Conservation (phyloP, 176 grass and related monocot species). For the Hyparrhenia diplandra region DNA sequence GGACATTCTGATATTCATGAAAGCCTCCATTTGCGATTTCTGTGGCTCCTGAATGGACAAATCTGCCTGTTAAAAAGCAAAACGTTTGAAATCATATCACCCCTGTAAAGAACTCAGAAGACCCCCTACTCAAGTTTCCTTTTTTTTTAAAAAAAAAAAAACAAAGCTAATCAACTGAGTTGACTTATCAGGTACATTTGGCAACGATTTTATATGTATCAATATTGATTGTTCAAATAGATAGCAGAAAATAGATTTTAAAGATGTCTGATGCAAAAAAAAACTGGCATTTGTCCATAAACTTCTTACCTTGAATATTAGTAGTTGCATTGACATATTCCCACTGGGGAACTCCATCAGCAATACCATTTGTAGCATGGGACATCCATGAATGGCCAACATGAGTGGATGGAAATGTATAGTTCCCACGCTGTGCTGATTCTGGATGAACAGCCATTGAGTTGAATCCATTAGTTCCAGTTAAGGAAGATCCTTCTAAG, state of each 20-base stretch:
- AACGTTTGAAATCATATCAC: conserved; percentile 25
- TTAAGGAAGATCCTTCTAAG: conserved; percentile 45
- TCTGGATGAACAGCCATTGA: conserved; percentile 37
- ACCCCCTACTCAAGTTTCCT: not conserved
- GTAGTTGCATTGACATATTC: conserved; percentile 36
- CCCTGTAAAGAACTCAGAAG: conserved; percentile 5
- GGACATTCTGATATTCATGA: conserved; percentile 39
- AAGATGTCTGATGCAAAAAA: not conserved
- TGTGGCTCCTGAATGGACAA: conserved; percentile 32
- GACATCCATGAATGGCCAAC: conserved; percentile 45
- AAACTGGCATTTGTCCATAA: not conserved
- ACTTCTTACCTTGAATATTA: conserved; percentile 45
- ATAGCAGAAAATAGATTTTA: conserved; percentile 5
- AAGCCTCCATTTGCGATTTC: conserved; percentile 45
- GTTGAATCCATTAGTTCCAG: conserved; percentile 31
- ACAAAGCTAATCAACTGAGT: conserved; percentile 14
- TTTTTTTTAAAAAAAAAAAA: not conserved
- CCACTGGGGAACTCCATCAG: conserved; percentile 43
- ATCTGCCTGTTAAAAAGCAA: conserved; percentile 55
- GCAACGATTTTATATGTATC: not conserved
- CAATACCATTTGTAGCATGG: conserved; percentile 47
- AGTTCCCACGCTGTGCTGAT: conserved; percentile 34
- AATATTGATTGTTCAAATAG: not conserved
- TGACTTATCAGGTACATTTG: conserved; percentile 5
- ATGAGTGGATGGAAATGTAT: conserved; percentile 41